A percentile compares a stretch with the other conserved stretches of the same genome.
Conservation (phyloP, 2,329 filamentous ascomycete species). For the Tolypocladium ovalisporum region DNA sequence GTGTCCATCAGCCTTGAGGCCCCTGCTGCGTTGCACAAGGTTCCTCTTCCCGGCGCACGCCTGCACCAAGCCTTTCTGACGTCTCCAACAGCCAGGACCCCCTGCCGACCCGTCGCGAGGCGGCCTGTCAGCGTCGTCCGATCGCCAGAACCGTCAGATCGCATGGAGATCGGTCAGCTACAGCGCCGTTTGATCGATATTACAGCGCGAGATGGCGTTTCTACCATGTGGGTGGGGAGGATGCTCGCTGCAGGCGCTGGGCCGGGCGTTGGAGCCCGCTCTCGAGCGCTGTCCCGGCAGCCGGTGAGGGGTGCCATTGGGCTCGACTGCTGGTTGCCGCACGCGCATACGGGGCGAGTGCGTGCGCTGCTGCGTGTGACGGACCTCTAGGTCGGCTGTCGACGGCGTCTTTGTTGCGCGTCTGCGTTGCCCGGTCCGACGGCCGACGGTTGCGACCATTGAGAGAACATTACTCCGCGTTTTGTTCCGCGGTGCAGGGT, state of each 20-base stretch:
- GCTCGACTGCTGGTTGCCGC: not conserved
- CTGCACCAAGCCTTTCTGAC: not conserved
- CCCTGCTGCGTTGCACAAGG: not conserved
- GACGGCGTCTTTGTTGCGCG: not conserved
- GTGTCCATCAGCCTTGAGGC: not conserved
- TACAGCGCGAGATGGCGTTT: not conserved
- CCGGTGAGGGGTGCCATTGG: not conserved
- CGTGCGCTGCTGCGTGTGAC: not conserved
- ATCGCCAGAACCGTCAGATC: conserved; percentile 5
- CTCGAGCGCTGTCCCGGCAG: not conserved
- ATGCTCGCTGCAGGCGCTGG: not conserved
- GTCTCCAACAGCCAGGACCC: not conserved
- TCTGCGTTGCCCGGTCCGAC: not conserved
- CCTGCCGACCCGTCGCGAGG: not conserved
- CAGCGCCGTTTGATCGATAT: not conserved
- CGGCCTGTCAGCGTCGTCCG: conserved; percentile 2
- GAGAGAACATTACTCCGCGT: not conserved
- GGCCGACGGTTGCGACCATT: not conserved
- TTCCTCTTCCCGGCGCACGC: not conserved
- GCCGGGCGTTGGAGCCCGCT: not conserved
- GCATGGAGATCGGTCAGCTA: conserved; percentile 4
- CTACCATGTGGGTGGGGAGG: not conserved
- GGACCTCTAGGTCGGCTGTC: not conserved
- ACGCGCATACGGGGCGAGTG: not conserved
- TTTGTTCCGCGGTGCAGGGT: not conserved